Evolutionary conservation across 2,329 filamentous ascomycete genomes (phyloP), one percentile per base, ranked within the genome.

Genomic region (Nemania abortiva): DNA sequence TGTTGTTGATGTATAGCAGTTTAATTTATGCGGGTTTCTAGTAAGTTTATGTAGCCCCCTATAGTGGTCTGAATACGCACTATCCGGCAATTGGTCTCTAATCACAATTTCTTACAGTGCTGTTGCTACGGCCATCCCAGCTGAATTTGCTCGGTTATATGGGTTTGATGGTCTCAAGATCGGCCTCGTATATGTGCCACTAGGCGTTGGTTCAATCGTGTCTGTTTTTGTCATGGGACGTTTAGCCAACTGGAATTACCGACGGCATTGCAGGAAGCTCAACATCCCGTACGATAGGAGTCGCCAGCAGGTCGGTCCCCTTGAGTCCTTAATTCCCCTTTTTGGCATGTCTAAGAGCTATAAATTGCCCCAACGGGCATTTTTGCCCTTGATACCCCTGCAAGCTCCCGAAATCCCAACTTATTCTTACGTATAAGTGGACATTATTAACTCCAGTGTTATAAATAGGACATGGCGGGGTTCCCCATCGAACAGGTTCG

Each of bases 241-340:
- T 31, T 63, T 89, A 3, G 81, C 90, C 4, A 89, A 91, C 75
- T 86, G 84, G 81, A 90, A 89, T 72, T 91, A 88, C 75, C 80
- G 84, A 0, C 84, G 88, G 3, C 82, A 87, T 61, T 88, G 88
- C 20, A 77, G 77, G 11, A 79, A 79, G 1, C 78, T 84, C 1
- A 84, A 84, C 11, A 79, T 90, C n/a, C 76, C 81, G 0, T 82
- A 88, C 67, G 82, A 82, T 42, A 82, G 81, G 65, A 84, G 81
- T 59, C 83, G 84, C 50, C 82, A 79, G 67, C 78, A 80, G n/a
- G n/a, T n/a, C n/a, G n/a, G n/a, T n/a, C n/a, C n/a, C n/a, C n/a
- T n/a, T n/a, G n/a, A n/a, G n/a, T n/a, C n/a, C n/a, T n/a, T n/a
- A n/a, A n/a, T n/a, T n/a, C n/a, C n/a, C n/a, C n/a, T n/a, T n/a